A percentile compares a stretch with the other conserved stretches of the same genome.
Conservation (phyloP, 148 eudicot genomes). For the Rhododendron vialii region DNA sequence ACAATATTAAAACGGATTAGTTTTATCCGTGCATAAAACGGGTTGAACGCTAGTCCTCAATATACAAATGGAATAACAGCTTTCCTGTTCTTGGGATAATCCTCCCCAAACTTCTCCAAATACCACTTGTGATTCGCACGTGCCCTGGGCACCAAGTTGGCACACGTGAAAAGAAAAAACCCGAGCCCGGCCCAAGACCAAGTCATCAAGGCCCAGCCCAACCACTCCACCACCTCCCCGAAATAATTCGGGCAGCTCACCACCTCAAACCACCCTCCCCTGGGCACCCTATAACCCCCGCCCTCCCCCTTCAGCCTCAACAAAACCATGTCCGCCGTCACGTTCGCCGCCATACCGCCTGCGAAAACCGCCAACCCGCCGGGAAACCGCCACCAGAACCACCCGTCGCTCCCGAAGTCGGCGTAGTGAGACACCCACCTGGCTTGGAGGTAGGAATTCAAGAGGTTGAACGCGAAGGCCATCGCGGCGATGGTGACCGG, state of each 20-base stretch:
- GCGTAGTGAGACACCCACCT: slow-evolving; percentile 75
- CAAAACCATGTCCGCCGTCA: slow-evolving; percentile 48
- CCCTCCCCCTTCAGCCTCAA: slow-evolving; percentile 53
- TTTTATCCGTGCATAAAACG: too few species aligned
- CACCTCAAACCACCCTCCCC: slow-evolving; percentile 67
- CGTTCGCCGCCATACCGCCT: slow-evolving; percentile 60
- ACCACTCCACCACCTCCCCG: slow-evolving; percentile 93
- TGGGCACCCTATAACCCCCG: slow-evolving; percentile 64
- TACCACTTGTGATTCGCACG: slow-evolving; percentile 68
- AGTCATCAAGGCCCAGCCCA: slow-evolving; percentile 79
- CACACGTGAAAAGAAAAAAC: slow-evolving; percentile 62
- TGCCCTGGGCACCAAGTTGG: slow-evolving; percentile 78
- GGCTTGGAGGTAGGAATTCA: slow-evolving; percentile 54
- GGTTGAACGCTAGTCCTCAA: too few species aligned
- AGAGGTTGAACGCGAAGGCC: slow-evolving; percentile 57
- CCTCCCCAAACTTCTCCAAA: slow-evolving; percentile 76
- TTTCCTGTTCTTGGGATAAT: slow-evolving; percentile 68
- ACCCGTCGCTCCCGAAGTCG: slow-evolving; percentile 26
- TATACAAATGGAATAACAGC: slow-evolving; percentile 75
- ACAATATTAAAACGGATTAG: too few species aligned
- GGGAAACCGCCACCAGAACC: slow-evolving; percentile 63
- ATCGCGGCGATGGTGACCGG: slow-evolving; percentile 47
- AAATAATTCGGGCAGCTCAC: slow-evolving; percentile 86
- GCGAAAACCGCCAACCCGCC: slow-evolving; percentile 49
- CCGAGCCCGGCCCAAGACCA: slow-evolving; percentile 87